Conservation (phyloP, 768 basidiomycete species). For the Austroboletus eburneus region DNA sequence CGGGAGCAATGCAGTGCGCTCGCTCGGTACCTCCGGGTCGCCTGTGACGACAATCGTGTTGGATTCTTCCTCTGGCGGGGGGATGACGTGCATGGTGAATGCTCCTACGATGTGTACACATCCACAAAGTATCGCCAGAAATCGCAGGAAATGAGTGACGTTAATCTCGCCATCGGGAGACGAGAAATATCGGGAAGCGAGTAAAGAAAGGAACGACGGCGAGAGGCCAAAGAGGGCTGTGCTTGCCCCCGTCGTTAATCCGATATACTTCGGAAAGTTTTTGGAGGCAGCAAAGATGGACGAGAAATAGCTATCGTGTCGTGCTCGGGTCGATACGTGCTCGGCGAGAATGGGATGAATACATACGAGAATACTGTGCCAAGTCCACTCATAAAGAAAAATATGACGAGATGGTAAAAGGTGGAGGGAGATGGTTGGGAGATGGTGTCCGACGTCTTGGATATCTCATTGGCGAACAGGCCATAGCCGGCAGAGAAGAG, state of each 20-base stretch:
- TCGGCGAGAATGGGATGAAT: not conserved
- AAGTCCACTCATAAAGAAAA: conserved; percentile 61
- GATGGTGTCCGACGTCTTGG: conserved; percentile 39
- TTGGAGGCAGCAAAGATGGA: conserved; percentile 72
- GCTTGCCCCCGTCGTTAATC: conserved; percentile 60
- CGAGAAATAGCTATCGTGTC: conserved; percentile 54
- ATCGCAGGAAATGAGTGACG: conserved; percentile 49
- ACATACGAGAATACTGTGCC: conserved; percentile 73
- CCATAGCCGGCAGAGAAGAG: conserved; percentile 61
- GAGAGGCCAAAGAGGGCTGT: conserved; percentile 81
- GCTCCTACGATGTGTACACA: conserved; percentile 52
- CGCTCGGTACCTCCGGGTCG: conserved; percentile 23
- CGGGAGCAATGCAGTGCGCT: conserved; percentile 29
- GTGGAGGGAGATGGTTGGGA: conserved; percentile 37
- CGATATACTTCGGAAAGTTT: conserved; percentile 60
- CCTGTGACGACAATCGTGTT: not conserved
- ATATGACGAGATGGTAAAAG: conserved; percentile 50
- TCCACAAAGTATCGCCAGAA: conserved; percentile 53
- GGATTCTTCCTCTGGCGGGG: conserved; percentile 7
- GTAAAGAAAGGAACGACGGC: conserved; percentile 62
- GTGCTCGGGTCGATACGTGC: not conserved
- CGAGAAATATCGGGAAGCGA: conserved; percentile 63
- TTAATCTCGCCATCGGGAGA: conserved; percentile 40
- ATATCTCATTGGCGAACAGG: conserved; percentile 57
- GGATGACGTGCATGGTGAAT: conserved; percentile 35